These are phyloP conservation scores for Houttuynia cordata DNA, from an alignment of 164 flowering plant genomes.

Conservation along the genomic window DNA sequence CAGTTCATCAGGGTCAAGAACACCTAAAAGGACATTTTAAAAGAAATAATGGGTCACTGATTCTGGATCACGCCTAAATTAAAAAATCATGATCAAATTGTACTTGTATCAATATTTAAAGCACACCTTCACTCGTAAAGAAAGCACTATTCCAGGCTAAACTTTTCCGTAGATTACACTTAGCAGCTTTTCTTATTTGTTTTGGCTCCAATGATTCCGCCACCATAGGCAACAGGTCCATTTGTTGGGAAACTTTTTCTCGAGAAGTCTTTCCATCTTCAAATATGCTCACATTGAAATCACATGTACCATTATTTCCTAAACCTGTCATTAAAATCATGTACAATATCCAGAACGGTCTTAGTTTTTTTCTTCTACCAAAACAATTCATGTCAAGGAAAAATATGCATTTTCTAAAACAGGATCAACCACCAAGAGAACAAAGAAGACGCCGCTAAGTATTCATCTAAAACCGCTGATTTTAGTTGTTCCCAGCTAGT, in stretches of 20 bases:
- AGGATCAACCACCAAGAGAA: too few relatives aligned
- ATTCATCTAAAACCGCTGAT: too few relatives aligned
- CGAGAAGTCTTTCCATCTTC: background rate
- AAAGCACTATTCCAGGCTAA: slow-evolving; percentile 97
- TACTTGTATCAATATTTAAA: background rate
- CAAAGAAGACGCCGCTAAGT: too few relatives aligned
- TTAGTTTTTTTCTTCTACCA: background rate
- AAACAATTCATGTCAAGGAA: background rate
- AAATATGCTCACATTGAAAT: background rate
- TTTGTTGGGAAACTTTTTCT: slow-evolving; percentile 5
- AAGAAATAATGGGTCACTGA: background rate
- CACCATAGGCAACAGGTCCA: slow-evolving; percentile 17
- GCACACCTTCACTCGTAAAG: slow-evolving; percentile 68
- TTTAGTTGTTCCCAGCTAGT: too few relatives aligned
- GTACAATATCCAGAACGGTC: background rate
- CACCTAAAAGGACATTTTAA: slow-evolving; percentile 31
- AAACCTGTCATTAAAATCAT: background rate
- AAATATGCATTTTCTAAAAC: background rate
- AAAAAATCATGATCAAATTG: background rate
- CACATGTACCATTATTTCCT: background rate
- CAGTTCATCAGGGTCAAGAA: slow-evolving; percentile 83
- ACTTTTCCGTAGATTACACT: slow-evolving; percentile 88
- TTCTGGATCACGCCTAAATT: background rate
- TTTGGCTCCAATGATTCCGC: slow-evolving; percentile 30
- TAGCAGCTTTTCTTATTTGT: slow-evolving; percentile 23